Evolutionary conservation across 1,139 yeast species (phyloP).

Genomic region (Geotrichum aggregatum): DNA sequence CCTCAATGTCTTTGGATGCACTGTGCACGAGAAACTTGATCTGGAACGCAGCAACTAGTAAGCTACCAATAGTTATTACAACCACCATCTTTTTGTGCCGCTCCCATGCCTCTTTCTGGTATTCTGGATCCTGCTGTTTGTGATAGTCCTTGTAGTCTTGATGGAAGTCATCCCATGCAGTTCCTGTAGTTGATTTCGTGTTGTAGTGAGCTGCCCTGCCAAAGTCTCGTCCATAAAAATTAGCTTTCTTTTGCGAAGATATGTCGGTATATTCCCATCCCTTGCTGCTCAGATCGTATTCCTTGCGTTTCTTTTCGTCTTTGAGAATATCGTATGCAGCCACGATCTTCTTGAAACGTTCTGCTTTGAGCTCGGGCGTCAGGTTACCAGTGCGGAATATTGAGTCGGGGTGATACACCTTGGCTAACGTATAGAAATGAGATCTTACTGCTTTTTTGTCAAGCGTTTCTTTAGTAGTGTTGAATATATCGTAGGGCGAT

Average conservation of each 20-base stretch:
- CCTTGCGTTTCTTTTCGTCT: slow-evolving; percentile 48
- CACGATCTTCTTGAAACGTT: slow-evolving; percentile 64
- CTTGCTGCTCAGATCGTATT: slow-evolving; percentile 40
- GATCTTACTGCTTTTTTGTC: slow-evolving; percentile 47
- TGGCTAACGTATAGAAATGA: slow-evolving; percentile 62
- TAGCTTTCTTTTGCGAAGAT: slow-evolving; percentile 39
- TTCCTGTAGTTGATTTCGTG: slow-evolving; percentile 23
- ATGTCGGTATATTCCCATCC: slow-evolving; percentile 19
- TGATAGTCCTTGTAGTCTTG: slow-evolving; percentile 21
- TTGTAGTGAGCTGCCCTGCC: slow-evolving; percentile 15
- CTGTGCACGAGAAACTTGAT: slow-evolving; percentile 22
- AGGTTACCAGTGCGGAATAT: slow-evolving; percentile 19
- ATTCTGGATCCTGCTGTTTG: slow-evolving; percentile 28
- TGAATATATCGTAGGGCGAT: slow-evolving; percentile 71
- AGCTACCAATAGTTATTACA: slow-evolving; percentile 27
- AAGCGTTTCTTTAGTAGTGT: slow-evolving; percentile 41
- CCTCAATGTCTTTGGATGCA: slow-evolving; percentile 18
- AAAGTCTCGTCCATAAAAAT: slow-evolving; percentile 21
- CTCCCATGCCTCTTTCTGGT: slow-evolving; percentile 32
- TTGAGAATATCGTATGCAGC: slow-evolving; percentile 70
- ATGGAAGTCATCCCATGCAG: slow-evolving; percentile 29
- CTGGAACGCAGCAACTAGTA: slow-evolving; percentile 32
- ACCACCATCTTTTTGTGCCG: slow-evolving; percentile 32
- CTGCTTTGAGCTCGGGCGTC: slow-evolving; percentile 29
- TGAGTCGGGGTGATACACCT: slow-evolving; percentile 84